Evolutionary conservation across 306 rosid species (phyloP).

Genomic region (Mimosa bimucronata): DNA sequence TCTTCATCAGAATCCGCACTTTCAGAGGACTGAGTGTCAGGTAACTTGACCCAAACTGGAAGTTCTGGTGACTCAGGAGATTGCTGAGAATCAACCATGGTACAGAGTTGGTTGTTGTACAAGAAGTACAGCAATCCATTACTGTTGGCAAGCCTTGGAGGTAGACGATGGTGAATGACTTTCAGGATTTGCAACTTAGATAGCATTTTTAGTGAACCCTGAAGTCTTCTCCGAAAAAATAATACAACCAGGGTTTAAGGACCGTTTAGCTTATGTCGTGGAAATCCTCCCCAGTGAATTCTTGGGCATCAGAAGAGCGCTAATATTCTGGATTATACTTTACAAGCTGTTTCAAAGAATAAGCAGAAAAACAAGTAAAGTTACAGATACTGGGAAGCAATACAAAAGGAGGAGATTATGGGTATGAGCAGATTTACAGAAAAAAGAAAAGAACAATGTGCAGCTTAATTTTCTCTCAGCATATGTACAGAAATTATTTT

Average conservation of each 20-base stretch:
- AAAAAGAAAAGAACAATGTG: background rate
- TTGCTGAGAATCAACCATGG: slow-evolving; percentile 34
- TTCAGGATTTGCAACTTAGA: slow-evolving; percentile 41
- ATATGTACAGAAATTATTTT: background rate
- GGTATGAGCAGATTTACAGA: background rate
- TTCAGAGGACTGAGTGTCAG: slow-evolving; percentile 39
- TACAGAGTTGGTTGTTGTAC: slow-evolving; percentile 50
- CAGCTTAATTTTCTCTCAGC: background rate
- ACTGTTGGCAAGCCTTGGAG: slow-evolving; percentile 29
- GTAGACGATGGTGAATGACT: slow-evolving; percentile 24
- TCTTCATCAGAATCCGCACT: slow-evolving; percentile 45
- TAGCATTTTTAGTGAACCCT: slow-evolving; percentile 42
- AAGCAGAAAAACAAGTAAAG: background rate
- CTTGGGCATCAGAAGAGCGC: background rate
- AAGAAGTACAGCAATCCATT: slow-evolving; percentile 28
- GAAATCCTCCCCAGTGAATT: background rate
- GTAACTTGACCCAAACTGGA: slow-evolving; percentile 67
- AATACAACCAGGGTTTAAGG: background rate
- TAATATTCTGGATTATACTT: background rate
- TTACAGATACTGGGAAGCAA: background rate
- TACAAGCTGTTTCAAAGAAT: background rate
- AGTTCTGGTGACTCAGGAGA: slow-evolving; percentile 62
- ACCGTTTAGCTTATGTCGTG: background rate
- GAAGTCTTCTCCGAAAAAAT: background rate
- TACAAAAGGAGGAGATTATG: background rate